Percentiles rank a stretch among this genome's conserved stretches.
Evolutionary conservation across 306 rosid genomes (phyloP).

Genomic region (Trifolium repens): DNA sequence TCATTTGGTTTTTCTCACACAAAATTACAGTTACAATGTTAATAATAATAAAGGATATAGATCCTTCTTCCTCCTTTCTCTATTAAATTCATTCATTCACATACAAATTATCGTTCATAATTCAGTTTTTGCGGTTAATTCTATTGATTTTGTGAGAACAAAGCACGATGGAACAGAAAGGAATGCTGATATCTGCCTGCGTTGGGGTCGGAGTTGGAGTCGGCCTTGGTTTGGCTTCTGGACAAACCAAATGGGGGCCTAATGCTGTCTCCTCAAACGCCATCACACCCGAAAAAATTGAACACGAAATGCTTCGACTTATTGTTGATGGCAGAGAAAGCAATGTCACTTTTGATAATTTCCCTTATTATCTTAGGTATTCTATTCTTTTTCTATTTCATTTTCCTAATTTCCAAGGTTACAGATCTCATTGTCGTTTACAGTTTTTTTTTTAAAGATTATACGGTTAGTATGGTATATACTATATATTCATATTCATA

Average conservation of each 20-base stretch:
- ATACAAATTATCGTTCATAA: too few species aligned
- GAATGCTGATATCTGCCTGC: constrained; percentile 64
- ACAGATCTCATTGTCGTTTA: not conserved
- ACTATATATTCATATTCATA: not conserved
- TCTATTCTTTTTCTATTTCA: not conserved
- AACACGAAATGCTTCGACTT: constrained; percentile 67
- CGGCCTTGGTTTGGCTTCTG: constrained; percentile 73
- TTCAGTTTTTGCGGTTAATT: not conserved
- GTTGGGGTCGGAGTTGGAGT: constrained; percentile 88
- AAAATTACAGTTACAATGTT: too few species aligned
- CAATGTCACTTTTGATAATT: constrained; percentile 76
- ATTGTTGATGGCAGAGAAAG: constrained; percentile 72
- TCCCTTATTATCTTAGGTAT: constrained; percentile 82
- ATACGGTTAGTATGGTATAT: not conserved
- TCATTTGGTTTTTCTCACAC: constrained; percentile 48
- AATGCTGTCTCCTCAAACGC: constrained; percentile 28
- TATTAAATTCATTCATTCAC: too few species aligned
- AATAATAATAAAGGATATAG: too few species aligned
- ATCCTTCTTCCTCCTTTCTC: too few species aligned
- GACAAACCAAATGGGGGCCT: constrained; percentile 59
- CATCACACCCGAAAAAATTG: constrained; percentile 61
- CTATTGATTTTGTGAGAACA: not conserved
- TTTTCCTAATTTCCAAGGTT: not conserved
- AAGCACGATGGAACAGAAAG: constrained; percentile 60
- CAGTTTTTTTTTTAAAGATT: not conserved